Base-by-base conservation (phyloP, 331 rosid genomes). In the Spiraea crenata region DNA sequence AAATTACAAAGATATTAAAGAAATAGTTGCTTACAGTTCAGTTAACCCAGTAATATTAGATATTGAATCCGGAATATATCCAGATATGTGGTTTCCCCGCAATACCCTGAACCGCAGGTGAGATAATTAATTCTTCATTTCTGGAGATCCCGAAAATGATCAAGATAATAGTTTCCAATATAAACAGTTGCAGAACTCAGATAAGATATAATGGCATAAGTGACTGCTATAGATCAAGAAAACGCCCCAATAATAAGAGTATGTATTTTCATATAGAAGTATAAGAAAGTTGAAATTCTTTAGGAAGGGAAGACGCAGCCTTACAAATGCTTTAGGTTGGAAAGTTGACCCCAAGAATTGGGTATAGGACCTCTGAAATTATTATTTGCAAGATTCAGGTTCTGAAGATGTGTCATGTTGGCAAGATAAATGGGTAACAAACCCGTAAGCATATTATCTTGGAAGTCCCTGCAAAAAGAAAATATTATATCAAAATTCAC, bases 361-460 rank as follows among this genome's bases (percentile, higher is more conserved):
- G 99, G 97, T 78, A 93, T 74, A 46, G 87, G 72, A 78, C 96
- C 95, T 56, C 42, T 67, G 58, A 93, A 89, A 57, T 83, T 76
- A 65, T 93, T 93, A 75, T 82, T 75, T 44, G 88, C 95, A 34
- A 93, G 89, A 81, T 93, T 87, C 37, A 93, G 90, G 79, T 84
- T 82, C 82, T 91, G 95, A n/a, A 93, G 90, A 8, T 67, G 15
- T 34, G 91, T 84, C 86, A 93, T 66, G 76, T 83, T 83, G 67
- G 90, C 83, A 74, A 93, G 75, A 67, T 84, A 93, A 82, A 81
- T 90, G 7, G 97, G 98, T 61, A 93, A 79, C 57, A 50, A 45
- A 19, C 98, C 98, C 10, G 83, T 75, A 61, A 93, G 79, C 41
- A 73, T 82, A 74, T 90, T 93, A 77, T 89, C 76, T 82, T 85